Evolutionary conservation across 768 basidiomycete species (phyloP), one percentile per base, ranked within the genome.

Genomic region (Steccherinum ochraceum): DNA sequence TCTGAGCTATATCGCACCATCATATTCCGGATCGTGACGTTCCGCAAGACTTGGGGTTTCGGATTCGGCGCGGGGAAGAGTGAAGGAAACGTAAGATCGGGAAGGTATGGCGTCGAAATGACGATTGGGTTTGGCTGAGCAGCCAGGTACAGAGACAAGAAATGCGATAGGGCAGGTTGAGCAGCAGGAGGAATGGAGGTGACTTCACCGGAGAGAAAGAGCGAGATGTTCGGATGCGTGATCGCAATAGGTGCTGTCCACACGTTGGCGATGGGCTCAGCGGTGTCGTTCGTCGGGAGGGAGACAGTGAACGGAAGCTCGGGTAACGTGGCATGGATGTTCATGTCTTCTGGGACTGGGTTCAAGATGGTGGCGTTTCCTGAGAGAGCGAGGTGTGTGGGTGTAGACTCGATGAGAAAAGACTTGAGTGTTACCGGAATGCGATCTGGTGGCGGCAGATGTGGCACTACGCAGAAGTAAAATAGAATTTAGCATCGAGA

Each of bases 11-110:
- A 43, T 19, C 41, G 41, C 51, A 91, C 73, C 58, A 77, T 79
- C 89, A 92, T 91, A 59, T 86, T 75, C 40, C 73, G 74, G 53
- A 92, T 84, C 2, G 85, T 85, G 40, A 92, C 83, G 55, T 87
- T 71, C 12, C 78, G 78, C 12, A 93, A 72, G 27, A 93, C 69
- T 23, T 77, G 70, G 1, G 90, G 89, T 21, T 72, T 75, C 3
- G 81, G 80, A 43, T 72, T 64, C 1, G 84, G 86, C 0, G 78
- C 76, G 2, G 89, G 90, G 58, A 92, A 91, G 1, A 69, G 64
- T 16, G 78, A 70, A 44, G 66, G 53, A 23, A 80, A 56, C 19
- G 67, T 55, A 23, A 83, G 21, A 27, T 64, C 70, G 0, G 82
- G 77, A 49, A 83, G 58, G n/a, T 83, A 64, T 0, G 81, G 73